Evolutionary conservation across 495 filamentous ascomycete genomes (phyloP).

Genomic region (Xylaria intraflava): DNA sequence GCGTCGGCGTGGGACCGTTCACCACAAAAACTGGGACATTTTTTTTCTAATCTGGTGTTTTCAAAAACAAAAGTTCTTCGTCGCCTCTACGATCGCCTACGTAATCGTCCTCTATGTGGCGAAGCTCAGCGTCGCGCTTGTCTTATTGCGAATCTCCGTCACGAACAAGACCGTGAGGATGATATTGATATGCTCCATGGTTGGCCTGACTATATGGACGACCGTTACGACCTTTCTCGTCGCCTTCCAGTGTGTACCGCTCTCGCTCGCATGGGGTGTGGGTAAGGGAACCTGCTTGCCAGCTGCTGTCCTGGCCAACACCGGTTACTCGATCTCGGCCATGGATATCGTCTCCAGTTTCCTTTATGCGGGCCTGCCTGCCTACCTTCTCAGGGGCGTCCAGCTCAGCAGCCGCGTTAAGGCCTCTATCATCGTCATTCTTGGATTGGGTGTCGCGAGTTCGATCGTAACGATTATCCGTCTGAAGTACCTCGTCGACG

Average conservation of each 20-base stretch:
- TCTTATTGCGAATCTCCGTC: constrained; percentile 9
- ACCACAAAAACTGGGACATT: background rate
- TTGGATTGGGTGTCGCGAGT: constrained; percentile 10
- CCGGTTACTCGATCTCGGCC: constrained; percentile 9
- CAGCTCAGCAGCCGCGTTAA: constrained; percentile 7
- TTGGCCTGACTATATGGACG: constrained; percentile 7
- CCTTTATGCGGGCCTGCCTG: constrained; percentile 6
- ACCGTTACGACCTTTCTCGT: constrained; percentile 9
- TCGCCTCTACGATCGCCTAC: constrained; percentile 12
- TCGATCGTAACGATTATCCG: constrained; percentile 11
- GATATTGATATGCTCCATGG: constrained; percentile 5
- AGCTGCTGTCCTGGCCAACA: constrained; percentile 9
- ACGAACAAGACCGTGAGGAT: constrained; percentile 7
- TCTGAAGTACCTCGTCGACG: constrained; percentile 10
- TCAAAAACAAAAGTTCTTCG: constrained; percentile 5
- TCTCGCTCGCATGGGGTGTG: constrained; percentile 5
- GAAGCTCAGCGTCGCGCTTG: constrained; percentile 10
- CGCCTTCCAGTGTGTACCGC: constrained; percentile 8
- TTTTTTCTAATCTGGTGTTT: background rate
- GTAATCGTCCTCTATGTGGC: constrained; percentile 10
- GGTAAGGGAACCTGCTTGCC: constrained; percentile 9
- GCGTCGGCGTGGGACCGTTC: no score
- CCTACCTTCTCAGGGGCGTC: constrained; percentile 5
- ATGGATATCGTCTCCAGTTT: constrained; percentile 11
- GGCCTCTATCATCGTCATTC: constrained; percentile 8